A percentile compares a stretch with the other conserved stretches of the same genome.
These are phyloP conservation scores for Pistacia atlantica DNA, from an alignment of 345 rosid genomes.

Conservation along the genomic window DNA sequence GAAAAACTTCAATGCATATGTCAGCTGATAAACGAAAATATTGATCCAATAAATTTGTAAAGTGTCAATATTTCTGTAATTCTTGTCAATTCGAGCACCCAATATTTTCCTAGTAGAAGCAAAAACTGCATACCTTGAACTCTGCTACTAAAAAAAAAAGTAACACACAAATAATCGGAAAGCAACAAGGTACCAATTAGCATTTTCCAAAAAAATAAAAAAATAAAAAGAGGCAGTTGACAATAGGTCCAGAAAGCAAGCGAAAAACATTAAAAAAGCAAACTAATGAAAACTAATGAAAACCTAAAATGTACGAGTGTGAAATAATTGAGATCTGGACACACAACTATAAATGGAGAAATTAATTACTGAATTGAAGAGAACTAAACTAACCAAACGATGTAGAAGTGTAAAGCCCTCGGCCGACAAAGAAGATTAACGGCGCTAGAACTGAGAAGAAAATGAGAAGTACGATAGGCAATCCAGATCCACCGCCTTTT, in stretches of 20 bases:
- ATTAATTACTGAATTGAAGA: background rate
- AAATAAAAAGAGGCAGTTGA: no score
- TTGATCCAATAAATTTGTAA: background rate
- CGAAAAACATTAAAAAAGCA: background rate
- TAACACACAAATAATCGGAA: background rate
- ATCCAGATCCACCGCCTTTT: constrained; percentile 66
- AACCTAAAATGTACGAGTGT: background rate
- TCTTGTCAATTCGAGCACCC: background rate
- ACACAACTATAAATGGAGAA: background rate
- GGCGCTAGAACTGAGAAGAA: constrained; percentile 67
- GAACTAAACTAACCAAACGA: constrained; percentile 44
- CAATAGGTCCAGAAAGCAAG: background rate
- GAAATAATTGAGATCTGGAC: constrained; percentile 19
- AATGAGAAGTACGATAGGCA: constrained; percentile 42
- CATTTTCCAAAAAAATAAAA: background rate
- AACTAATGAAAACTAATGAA: constrained; percentile 2
- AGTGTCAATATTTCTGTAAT: background rate
- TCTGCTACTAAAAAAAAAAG: background rate
- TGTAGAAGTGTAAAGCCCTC: constrained; percentile 53
- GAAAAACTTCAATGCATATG: background rate
- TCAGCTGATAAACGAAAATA: background rate
- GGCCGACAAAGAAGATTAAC: constrained; percentile 67
- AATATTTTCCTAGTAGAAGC: background rate
- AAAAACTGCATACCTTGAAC: background rate
- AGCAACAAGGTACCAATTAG: background rate